Evolutionary conservation across 495 filamentous ascomycete species (phyloP), one percentile per base, ranked within the genome.

Genomic region (Penicillium silybi): DNA sequence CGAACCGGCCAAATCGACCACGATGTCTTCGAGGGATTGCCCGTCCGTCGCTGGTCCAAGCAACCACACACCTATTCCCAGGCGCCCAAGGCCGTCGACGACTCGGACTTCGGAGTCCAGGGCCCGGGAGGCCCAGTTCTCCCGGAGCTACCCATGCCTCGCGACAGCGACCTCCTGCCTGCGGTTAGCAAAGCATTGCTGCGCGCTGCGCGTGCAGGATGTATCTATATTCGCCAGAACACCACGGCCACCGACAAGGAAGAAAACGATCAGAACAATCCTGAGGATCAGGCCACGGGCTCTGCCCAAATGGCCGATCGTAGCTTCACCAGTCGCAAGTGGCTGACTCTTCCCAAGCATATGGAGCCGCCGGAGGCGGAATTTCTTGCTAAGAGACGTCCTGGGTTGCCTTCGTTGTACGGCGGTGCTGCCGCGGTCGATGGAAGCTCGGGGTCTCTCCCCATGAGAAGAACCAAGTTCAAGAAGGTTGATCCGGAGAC

Each of bases 1-100:
- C 80, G 88, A 61, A 86, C 85, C 41, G 84, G 88, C 47, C 85
- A 87, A 63, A 82, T 87, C 40, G 93, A 97, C 60, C 90, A 96
- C 65, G 95, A 98, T 75, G 84, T 97, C 59, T 93, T 96, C 54
- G 92, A 97, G 69, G 91, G 93, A 40, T 77, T 98, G 6, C 93
- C 93, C 17, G 84, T 98, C 42, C 87, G 92, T 51, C 89, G 95
- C 77, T 98, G 92, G 90, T 82, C 86, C 51, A 82, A 83, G 48
- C 80, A 85, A 61, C 74, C 70, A 68, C 82, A 92, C 25, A 87
- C 76, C 32, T 69, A 95, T 56, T 87, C 82, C 45, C 83, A 88
- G 41, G 81, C 82, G 0, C 74, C 78, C 0, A 81, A 81, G 18
- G 65, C 77, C n/a, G 16, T 19, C 22, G 82, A 85, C 17, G 75